Base-by-base conservation (phyloP, 148 eudicot species). In the Salicornia ramosissima region DNA sequence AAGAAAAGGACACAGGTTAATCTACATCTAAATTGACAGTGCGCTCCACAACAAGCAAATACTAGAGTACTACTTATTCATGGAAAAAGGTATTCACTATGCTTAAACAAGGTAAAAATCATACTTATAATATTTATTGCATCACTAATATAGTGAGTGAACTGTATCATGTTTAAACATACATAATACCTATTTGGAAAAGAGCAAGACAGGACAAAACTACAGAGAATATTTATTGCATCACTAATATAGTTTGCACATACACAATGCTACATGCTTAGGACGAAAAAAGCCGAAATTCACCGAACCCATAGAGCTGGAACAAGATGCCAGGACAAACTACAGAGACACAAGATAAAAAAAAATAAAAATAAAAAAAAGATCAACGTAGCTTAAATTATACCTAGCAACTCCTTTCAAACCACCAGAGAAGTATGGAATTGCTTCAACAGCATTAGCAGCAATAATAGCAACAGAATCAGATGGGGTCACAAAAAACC, bases 381-480 rank as follows among this genome's bases (percentile, higher is more conserved):
- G 71, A 39, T 70, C 53, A 40, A 3, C n/a, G n/a, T n/a, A 63
- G 45, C 49, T n/a, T 63, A 39, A 65, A 69, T 50, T 64, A 63
- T 79, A 93, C 98, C 98, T 90, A 66, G 98, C 98, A 72, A 93
- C 95, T 78, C 96, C 96, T 71, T 90, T 93, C 6, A 93, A 82
- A 54, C 98, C 98, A 75, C 88, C 86, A 77, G 98, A 80, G 78
- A 93, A 93, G 79, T 93, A 93, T 62, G 98, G 98, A 21, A 90
- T 93, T 49, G 90, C 73, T 75, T 80, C 85, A 26, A 93, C 98
- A 30, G 98, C 96, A 83, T 90, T 90, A 65, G 98, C 98, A 77
- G 96, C 96, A 77, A 93, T 93, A 56, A 93, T 93, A 75, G 98
- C 98, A 73, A 90, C 96, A 47, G 98, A 93, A 84, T 93, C 98